Percentiles rank a stretch among this genome's conserved stretches.
Conservation (phyloP, 2,329 filamentous ascomycete species). For the Colletotrichum echinochloae region DNA sequence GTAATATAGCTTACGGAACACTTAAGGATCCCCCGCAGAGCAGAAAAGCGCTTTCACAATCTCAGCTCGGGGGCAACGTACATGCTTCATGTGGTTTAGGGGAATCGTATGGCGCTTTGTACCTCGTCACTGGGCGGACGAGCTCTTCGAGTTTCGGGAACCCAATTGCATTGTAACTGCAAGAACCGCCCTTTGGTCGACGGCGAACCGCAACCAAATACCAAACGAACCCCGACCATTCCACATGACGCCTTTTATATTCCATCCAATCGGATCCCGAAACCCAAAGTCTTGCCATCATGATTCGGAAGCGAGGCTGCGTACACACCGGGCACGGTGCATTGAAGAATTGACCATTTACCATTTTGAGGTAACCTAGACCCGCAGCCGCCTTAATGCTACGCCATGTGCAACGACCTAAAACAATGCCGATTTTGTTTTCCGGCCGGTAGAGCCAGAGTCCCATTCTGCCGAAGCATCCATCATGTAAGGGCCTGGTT, state of each 20-base stretch:
- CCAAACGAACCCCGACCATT: slow-evolving; percentile 31
- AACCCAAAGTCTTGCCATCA: slow-evolving; percentile 36
- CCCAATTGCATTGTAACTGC: slow-evolving; percentile 22
- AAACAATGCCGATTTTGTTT: slow-evolving; percentile 51
- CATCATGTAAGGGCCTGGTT: slow-evolving; percentile 54
- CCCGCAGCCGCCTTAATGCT: slow-evolving; percentile 57
- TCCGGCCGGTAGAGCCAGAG: slow-evolving; percentile 40
- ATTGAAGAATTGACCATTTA: slow-evolving; percentile 42
- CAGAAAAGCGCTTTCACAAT: background rate
- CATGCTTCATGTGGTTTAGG: background rate
- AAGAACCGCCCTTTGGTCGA: slow-evolving; percentile 20
- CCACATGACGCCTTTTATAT: slow-evolving; percentile 35
- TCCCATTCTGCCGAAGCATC: slow-evolving; percentile 53
- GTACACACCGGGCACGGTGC: slow-evolving; percentile 32
- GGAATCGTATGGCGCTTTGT: background rate
- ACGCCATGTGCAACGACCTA: slow-evolving; percentile 59
- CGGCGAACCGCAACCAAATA: slow-evolving; percentile 22
- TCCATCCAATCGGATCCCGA: slow-evolving; percentile 29
- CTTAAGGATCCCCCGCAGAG: background rate
- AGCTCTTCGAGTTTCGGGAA: slow-evolving; percentile 13
- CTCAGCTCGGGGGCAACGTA: background rate
- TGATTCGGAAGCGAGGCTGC: slow-evolving; percentile 37
- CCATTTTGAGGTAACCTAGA: slow-evolving; percentile 53
- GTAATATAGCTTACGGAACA: background rate
- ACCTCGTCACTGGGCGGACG: slow-evolving; percentile 5